Conservation (phyloP, 2,329 filamentous ascomycete species). For the Elsinoe necatrix region DNA sequence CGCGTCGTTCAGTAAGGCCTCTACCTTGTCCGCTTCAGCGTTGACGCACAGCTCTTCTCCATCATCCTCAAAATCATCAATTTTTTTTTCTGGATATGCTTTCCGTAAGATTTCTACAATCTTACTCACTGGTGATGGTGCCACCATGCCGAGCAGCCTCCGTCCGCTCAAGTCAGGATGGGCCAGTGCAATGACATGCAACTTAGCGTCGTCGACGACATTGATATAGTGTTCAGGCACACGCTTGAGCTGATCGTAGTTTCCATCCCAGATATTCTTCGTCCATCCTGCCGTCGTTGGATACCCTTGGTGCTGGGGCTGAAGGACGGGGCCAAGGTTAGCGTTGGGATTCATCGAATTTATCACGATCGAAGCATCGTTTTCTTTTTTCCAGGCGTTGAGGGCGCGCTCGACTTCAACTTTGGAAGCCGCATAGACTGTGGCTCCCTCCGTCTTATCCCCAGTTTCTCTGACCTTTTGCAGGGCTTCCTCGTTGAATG, state of each 20-base stretch:
- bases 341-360: conserved; percentile 31
- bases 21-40: not conserved
- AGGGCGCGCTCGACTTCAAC: conserved; percentile 38
- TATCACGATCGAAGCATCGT: conserved; percentile 37
- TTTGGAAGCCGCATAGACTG: conserved; percentile 42
- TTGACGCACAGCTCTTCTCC: not conserved
- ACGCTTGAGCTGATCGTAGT: not conserved
- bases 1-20: not conserved
- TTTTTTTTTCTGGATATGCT: not conserved
- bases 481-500: conserved; percentile 33
- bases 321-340: conserved; percentile 18
- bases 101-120: not conserved
- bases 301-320: conserved; percentile 9
- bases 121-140: not conserved
- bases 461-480: conserved; percentile 16
- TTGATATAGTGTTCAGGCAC: conserved; percentile 32
- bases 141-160: not conserved
- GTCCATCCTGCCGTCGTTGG: conserved; percentile 16
- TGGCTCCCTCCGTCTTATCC: conserved; percentile 20
- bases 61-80: not conserved
- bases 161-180: conserved; percentile 32
- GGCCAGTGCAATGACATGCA: conserved; percentile 44
- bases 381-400: conserved; percentile 40
- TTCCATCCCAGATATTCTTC: conserved; percentile 2
- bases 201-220: conserved; percentile 38